Evolutionary conservation across 495 filamentous ascomycete species (phyloP), one percentile per base, ranked within the genome.

Genomic region (Aspergillus nanangensis): DNA sequence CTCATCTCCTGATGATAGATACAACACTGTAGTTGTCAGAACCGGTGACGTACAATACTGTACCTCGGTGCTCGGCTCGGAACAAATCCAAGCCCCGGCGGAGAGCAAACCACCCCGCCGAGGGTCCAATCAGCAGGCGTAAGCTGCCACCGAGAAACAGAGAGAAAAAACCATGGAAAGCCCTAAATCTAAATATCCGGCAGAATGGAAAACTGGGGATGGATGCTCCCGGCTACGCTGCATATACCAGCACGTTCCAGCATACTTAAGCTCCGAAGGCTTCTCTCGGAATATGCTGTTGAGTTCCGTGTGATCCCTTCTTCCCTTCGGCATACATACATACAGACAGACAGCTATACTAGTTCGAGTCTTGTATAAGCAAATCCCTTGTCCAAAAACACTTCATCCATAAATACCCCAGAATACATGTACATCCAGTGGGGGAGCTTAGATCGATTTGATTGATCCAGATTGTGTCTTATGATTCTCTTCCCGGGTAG

Each of bases 191-290:
- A 45, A 20, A 45, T 20, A 40, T 19, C 41, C 35, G 48, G 52
- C 48, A 56, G 48, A 50, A 50, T 51, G 40, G 36, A 44, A 43
- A 22, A 24, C 33, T 42, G 44, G 44, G 45, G 53, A n/a, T n/a
- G n/a, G n/a, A 71, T 64, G 55, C 64, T 69, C 57, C 44, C 37
- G 50, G 44, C 63, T 71, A 71, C 68, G 68, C 68, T 24, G 68
- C 58, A 71, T 67, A 70, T 60, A 59, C 60, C 65, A 71, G 64
- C 56, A 68, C 66, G 45, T 19, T 34, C 14, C 22, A 31, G 1
- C 20, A 35, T 41, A 48, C 34, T 39, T 48, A 48, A 23, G 24
- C 13, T 11, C 25, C 27, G 18, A 1, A 15, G 8, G n/a, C 25
- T 23, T 21, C 9, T 44, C 39, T 19, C 13, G n/a, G n/a, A n/a